Base-by-base conservation (phyloP, 2,329 filamentous ascomycete genomes). In the Fusarium mundagurra region DNA sequence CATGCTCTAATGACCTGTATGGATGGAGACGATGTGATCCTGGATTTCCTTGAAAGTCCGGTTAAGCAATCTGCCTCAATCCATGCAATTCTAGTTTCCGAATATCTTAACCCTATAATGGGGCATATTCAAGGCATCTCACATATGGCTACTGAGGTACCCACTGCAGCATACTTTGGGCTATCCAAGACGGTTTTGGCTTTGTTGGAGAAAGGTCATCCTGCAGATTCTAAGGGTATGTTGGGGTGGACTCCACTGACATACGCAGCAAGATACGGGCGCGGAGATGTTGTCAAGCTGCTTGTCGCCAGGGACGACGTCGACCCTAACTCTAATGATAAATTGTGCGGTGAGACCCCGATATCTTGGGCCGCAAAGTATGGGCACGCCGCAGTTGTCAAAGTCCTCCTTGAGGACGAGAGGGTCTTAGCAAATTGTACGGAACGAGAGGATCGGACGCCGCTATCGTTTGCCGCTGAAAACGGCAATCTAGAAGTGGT, bases 111-210 rank as follows among this genome's bases (percentile, higher is more conserved):
- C 3, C 31, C n/a, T n/a, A n/a, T n/a, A n/a, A n/a, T n/a, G 31
- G 16, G 7, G 9, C 8, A 22, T 22, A 4, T 22, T 13, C 6
- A 22, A 43, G 41, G 17, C 0, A 24, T 24, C 7, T 11, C 41
- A 24, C n/a, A 43, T 0, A 43, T 43, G 22, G 14, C 41, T 24
- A 43, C 14, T 7, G 22, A 17, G 14, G 43, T 45, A 20, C 1
- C 7, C 6, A 27, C 43, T 9, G 43, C 43, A 27, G 43, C 44
- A 47, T 29, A 29, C 0, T 47, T 47, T 47, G 44, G 44, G 5
- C 44, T 47, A 16, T 29, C 12, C 0, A 29, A 29, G 0, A 47
- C 12, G 4, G 0, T 29, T 0, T 22, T 22, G 44, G 8, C 24
- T 6, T 47, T 47, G 12, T 20, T 47, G 24, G 8, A 47, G 12